Evolutionary conservation across 257 asterid genomes (phyloP).

Genomic region (Solanum ossicruentum): DNA sequence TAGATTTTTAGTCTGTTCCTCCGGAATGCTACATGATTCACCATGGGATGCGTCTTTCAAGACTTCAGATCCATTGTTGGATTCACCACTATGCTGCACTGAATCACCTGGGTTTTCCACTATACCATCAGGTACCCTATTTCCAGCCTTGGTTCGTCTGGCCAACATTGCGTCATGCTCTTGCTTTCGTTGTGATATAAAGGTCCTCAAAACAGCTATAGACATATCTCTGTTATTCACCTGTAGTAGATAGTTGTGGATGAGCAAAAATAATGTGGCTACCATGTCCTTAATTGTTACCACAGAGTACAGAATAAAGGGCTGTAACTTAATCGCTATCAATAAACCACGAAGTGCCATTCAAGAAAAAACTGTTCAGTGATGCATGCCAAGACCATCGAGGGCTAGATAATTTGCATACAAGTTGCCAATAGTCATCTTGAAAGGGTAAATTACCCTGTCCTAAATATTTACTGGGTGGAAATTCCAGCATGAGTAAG

Average conservation of each 20-base stretch:
- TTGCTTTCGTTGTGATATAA: conserved; percentile 46
- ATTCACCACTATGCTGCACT: conserved; percentile 14
- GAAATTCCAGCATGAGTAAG: background rate
- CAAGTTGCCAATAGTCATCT: background rate
- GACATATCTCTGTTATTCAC: conserved; percentile 96
- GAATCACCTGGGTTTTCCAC: conserved; percentile 13
- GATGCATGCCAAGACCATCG: background rate
- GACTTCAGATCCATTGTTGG: conserved; percentile 37
- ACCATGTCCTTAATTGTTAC: background rate
- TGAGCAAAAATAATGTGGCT: background rate
- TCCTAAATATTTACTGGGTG: background rate
- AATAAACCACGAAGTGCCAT: background rate
- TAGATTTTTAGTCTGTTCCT: conserved; percentile 15
- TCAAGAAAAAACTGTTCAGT: background rate
- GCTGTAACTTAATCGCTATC: background rate
- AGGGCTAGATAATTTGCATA: background rate
- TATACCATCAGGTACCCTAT: conserved; percentile 16
- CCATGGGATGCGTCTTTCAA: conserved; percentile 19
- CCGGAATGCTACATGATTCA: conserved; percentile 27
- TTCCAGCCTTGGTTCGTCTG: conserved; percentile 37
- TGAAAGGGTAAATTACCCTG: background rate
- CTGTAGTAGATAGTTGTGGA: conserved; percentile 26
- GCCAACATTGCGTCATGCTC: conserved; percentile 54
- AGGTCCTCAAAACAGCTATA: conserved; percentile 82
- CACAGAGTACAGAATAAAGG: background rate